Base-by-base conservation (phyloP, 1,284 basidiomycete genomes). In the Sporisorium reilianum region DNA sequence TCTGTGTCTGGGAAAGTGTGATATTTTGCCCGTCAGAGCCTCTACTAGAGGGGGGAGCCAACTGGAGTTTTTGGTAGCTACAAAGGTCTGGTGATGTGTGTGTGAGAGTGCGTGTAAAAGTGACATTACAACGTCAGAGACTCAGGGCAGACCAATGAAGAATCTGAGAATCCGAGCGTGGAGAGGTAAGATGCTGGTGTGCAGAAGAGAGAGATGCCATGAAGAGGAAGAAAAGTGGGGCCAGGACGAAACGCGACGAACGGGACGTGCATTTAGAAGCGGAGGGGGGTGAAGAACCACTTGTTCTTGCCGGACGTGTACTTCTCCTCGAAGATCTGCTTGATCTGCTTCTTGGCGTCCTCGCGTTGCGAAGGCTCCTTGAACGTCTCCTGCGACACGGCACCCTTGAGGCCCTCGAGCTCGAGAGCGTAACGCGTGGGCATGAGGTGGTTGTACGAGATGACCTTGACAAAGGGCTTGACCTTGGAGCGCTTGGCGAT, bases 401-500 rank as follows among this genome's bases (percentile, higher is more conserved):
- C 66, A 34, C 81, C 80, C 78, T 84, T 84, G 52, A 84, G 78
- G 26, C 82, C 80, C 79, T 84, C 83, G 63, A 84, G 80, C 78
- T 84, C 83, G 60, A 84, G 80, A 41, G 81, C 80, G 80, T 84
- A 84, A 52, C 83, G 83, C 45, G 83, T 84, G 52, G 83, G 83
- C 80, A 84, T 82, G n/a, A 84, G 76, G 80, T 84, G 83, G 79
- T 83, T 83, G 82, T 82, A 82, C 72, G 83, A 84, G 81, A 83
- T 82, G 58, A 80, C 78, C 83, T 84, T 84, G 71, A 84, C 77
- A 54, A 84, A 84, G 51, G 83, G 83, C 81, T 84, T 84, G 59
- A 84, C 79, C 80, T 84, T 84, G 78, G 74, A 78, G 44, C 83
- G 79, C 78, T 83, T 81, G 51, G 81, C 81, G 50, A 84, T 74